These are phyloP conservation scores for Mucor sp. DNA, from an alignment of 371 early-diverging fungal species.

Conservation along the genomic window DNA sequence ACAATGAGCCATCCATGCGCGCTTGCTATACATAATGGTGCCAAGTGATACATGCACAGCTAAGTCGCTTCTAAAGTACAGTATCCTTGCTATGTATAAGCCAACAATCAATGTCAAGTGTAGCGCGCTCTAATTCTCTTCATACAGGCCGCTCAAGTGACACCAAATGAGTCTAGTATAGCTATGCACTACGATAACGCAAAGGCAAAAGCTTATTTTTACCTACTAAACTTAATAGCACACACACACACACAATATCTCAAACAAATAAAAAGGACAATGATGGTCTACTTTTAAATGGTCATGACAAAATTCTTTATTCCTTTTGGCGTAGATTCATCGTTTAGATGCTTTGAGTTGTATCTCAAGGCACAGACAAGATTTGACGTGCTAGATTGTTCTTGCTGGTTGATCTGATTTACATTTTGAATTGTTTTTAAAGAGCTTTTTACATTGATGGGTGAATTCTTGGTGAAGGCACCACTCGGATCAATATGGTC, in stretches of 20 bases:
- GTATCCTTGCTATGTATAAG: too few species aligned
- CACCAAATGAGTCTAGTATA: too few species aligned
- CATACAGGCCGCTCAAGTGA: too few species aligned
- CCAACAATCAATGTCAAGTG: too few species aligned
- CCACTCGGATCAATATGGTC: constrained; percentile 89
- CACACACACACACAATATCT: too few species aligned
- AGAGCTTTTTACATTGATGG: constrained; percentile 77
- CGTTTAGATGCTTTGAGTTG: constrained; percentile 82
- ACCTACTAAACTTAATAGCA: too few species aligned
- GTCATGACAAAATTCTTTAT: constrained; percentile 65
- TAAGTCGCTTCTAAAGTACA: too few species aligned
- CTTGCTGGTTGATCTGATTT: constrained; percentile 29
- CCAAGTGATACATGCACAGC: too few species aligned
- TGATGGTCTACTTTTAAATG: constrained; percentile 6
- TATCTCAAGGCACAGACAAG: constrained; percentile 80
- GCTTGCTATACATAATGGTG: too few species aligned
- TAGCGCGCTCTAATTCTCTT: too few species aligned
- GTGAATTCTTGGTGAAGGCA: constrained; percentile 73
- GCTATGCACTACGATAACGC: too few species aligned
- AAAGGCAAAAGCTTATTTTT: constrained; percentile 3
- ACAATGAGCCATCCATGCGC: too few species aligned
- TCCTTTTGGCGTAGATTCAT: constrained; percentile 78
- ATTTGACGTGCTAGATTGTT: constrained; percentile 55
- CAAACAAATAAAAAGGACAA: background rate
- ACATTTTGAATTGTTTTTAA: constrained; percentile 74